Base-by-base conservation (phyloP, 163 green algal species). In the Scenedesmus sp. region DNA sequence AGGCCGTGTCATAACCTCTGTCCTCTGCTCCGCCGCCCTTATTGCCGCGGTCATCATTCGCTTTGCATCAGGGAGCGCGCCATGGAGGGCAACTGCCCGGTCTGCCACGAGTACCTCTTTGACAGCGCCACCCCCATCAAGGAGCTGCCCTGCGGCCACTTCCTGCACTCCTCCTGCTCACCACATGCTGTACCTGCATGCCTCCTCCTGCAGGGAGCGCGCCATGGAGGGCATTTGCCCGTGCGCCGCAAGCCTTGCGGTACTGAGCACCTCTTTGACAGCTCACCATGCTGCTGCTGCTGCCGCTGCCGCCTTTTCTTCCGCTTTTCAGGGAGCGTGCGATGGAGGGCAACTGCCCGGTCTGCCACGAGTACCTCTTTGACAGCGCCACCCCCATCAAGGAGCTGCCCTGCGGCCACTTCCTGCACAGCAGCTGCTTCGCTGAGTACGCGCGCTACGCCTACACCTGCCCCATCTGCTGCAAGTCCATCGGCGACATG, bases 371-470 rank as follows among this genome's bases (percentile, higher is more conserved):
- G 91, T 97, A 96, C 93, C 95, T 99, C 3, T 99, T 99, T 84
- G 98, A 99, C 83, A 98, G 93, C 89, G 96, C 94, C 26, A 88
- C 96, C 60, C 97, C 98, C 54, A 97, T 99, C 93, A 97, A 98
- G 95, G 96, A 98, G 94, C 96, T 99, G 56, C 97, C 97, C 13
- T 99, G 98, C 91, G 98, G 98, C n/a, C 98, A 99, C 95, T 98
- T 99, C 92, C 98, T 99, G 98, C 98, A 99, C 96, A 97, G 94
- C 57, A 94, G 94, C 88, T 99, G 98, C 96, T 99, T 99, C 93
- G 95, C 95, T 16, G 95, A 96, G 89, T 99, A 99, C 95, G 98
- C 96, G 13, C 95, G 95, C 77, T 98, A 98, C 95, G 96, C 96
- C 90, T 99, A 99, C 95, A 99, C 97, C 55, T 99, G 98, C 96